Evolutionary conservation across 305 asterid genomes (phyloP), one percentile per base, ranked within the genome.

Genomic region (Euphrasia arctica): DNA sequence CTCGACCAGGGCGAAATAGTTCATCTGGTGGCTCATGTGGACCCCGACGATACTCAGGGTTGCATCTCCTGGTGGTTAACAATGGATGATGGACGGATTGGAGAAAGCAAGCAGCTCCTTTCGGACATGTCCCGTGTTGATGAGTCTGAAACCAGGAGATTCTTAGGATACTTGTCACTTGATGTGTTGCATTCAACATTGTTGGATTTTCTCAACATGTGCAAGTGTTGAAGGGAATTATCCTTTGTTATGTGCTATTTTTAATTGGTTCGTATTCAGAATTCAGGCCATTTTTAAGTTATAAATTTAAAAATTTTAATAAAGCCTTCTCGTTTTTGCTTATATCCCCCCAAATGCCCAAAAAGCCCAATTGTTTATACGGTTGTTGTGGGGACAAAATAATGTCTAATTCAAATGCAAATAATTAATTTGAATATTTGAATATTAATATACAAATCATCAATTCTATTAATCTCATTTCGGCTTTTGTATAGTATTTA

Each of bases 21-120:
- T 48, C 74, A 86, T 62, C 79, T 93, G 50, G 89, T 83, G 78
- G 89, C 97, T 43, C 96, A 90, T 54, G 80, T 86, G 12, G 95
- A 90, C 80, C 96, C 96, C 3, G 92, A 88, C 36, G 88, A 88
- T 73, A 39, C 81, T 54, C 72, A 77, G 66, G 96, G 96, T n/a
- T 90, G 96, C 85, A 86, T 93, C 70, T 84, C 96, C 4, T 90
- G 99, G 97, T 93, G 97, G 97, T 77, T 93, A 70, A 84, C 77
- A 27, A 62, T 88, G 64, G 89, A 82, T 8, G 79, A 87, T 41
- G 95, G 91, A 43, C 70, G 73, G 54, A 70, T 77, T 0, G 89
- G 81, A 61, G 92, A 88, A 59, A 76, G 66, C 78, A 85, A 82
- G 9, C 43, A 39, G 43, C 72, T 84, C 71, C 80, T 59, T 12